Evolutionary conservation across 768 basidiomycete genomes (phyloP).

Genomic region (Termitomyces sp.): DNA sequence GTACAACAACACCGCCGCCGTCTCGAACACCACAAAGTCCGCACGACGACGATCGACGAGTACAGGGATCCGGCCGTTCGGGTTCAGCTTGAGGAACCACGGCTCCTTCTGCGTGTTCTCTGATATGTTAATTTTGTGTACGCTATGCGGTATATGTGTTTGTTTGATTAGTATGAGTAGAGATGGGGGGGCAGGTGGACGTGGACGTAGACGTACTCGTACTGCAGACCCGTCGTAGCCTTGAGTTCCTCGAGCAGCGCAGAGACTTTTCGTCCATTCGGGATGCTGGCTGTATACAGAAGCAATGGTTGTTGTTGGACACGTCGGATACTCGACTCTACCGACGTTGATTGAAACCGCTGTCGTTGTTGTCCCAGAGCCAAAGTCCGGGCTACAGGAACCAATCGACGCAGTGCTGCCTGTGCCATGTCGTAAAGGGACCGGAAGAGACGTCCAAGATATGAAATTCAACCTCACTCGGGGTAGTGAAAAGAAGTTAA

Average conservation of each 20-base stretch:
- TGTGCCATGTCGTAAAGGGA: background rate
- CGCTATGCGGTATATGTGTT: conserved; percentile 1
- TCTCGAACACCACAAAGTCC: conserved; percentile 37
- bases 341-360: conserved; percentile 8
- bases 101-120: conserved; percentile 26
- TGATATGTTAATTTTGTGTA: conserved; percentile 17
- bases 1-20: conserved; percentile 44
- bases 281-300: conserved; percentile 48
- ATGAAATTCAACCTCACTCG: too few relatives aligned
- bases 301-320: conserved; percentile 19
- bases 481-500: too few relatives aligned
- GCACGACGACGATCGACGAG: conserved; percentile 25
- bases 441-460: too few relatives aligned
- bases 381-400: conserved; percentile 9
- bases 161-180: too few relatives aligned
- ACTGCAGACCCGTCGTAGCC: conserved; percentile 33
- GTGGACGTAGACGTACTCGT: conserved; percentile 26
- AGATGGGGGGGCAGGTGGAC: too few relatives aligned
- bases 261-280: conserved; percentile 54
- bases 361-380: conserved; percentile 7
- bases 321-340: conserved; percentile 9
- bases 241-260: conserved; percentile 61
- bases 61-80: conserved; percentile 42
- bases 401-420: conserved; percentile 13
- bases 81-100: conserved; percentile 36